Conservation (phyloP, 345 rosid species). For the Eucalyptus cloeziana region DNA sequence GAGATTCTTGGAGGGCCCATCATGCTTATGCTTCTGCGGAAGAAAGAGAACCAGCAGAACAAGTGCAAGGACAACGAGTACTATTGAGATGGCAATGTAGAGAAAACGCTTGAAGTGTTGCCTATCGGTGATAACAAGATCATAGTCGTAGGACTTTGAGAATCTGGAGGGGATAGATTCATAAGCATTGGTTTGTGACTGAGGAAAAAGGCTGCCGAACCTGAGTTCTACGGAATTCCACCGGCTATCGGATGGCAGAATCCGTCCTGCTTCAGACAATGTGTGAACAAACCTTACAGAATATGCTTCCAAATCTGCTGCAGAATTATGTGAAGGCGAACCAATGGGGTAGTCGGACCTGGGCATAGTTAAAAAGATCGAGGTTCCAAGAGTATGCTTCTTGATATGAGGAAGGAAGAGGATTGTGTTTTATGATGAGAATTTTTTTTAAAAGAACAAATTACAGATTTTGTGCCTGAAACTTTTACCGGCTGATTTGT, state of each 20-base stretch:
- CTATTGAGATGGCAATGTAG: slow-evolving; percentile 1
- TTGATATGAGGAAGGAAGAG: not conserved
- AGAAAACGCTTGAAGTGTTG: slow-evolving; percentile 28
- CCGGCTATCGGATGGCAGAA: slow-evolving; percentile 31
- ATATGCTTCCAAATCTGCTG: not conserved
- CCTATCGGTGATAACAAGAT: slow-evolving; percentile 33
- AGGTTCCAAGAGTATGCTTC: not conserved
- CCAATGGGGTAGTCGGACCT: not conserved
- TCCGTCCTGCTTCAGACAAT: slow-evolving; percentile 19
- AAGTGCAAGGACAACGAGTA: slow-evolving; percentile 5
- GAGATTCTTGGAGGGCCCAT: slow-evolving; percentile 26
- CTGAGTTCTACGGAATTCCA: slow-evolving; percentile 33
- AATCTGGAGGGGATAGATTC: slow-evolving; percentile 31
- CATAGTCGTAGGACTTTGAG: slow-evolving; percentile 33
- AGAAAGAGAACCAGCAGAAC: slow-evolving; percentile 16
- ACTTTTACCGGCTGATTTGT: not conserved
- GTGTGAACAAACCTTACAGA: slow-evolving; percentile 19
- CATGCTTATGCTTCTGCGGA: slow-evolving; percentile 18
- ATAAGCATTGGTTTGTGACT: slow-evolving; percentile 3
- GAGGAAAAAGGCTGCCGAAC: slow-evolving; percentile 5
- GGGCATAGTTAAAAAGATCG: not conserved
- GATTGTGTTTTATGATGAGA: not conserved
- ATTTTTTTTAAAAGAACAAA: not conserved
- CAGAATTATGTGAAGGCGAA: not conserved
- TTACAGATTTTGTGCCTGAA: not conserved